Conservation (phyloP, 2,329 filamentous ascomycete species). For the Diaporthe destruens region DNA sequence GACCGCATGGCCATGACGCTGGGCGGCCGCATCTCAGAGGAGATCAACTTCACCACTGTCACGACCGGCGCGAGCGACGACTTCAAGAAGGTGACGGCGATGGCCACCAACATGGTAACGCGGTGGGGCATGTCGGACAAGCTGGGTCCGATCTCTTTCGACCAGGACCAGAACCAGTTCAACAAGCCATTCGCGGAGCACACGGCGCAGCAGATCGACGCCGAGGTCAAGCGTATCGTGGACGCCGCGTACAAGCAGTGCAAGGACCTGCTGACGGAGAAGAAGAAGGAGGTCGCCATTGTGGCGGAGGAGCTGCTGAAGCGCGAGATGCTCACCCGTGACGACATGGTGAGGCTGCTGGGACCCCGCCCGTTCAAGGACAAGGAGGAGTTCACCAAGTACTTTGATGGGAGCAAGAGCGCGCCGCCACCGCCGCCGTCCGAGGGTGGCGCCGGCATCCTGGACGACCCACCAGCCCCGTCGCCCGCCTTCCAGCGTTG, state of each 20-base stretch:
- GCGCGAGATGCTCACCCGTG: slow-evolving; percentile 91
- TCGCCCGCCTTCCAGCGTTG: slow-evolving; percentile 53
- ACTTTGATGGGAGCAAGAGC: slow-evolving; percentile 75
- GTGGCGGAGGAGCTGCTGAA: slow-evolving; percentile 92
- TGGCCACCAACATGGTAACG: slow-evolving; percentile 99
- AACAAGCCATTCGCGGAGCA: slow-evolving; percentile 97
- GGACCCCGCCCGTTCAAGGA: slow-evolving; percentile 89
- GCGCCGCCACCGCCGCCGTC: slow-evolving; percentile 69
- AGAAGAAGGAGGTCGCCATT: slow-evolving; percentile 88
- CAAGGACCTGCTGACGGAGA: slow-evolving; percentile 82
- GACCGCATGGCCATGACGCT: slow-evolving; percentile 99
- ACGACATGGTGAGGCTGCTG: slow-evolving; percentile 91
- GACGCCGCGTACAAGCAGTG: slow-evolving; percentile 94
- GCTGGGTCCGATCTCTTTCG: slow-evolving; percentile 92
- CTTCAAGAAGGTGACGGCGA: slow-evolving; percentile 97
- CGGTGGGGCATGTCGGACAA: slow-evolving; percentile 98
- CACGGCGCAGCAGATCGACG: slow-evolving; percentile 91
- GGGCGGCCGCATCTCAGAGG: slow-evolving; percentile 93
- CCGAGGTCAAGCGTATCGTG: slow-evolving; percentile 90
- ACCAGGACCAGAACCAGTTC: slow-evolving; percentile 83
- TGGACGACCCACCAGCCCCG: slow-evolving; percentile 50
- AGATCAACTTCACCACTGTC: slow-evolving; percentile 96
- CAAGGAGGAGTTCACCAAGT: slow-evolving; percentile 91
- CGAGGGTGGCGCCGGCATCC: slow-evolving; percentile 58
- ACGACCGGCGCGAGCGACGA: slow-evolving; percentile 96